These are phyloP conservation scores for Areca catechu DNA, from an alignment of 176 grass and related monocot genomes.

Conservation along the genomic window DNA sequence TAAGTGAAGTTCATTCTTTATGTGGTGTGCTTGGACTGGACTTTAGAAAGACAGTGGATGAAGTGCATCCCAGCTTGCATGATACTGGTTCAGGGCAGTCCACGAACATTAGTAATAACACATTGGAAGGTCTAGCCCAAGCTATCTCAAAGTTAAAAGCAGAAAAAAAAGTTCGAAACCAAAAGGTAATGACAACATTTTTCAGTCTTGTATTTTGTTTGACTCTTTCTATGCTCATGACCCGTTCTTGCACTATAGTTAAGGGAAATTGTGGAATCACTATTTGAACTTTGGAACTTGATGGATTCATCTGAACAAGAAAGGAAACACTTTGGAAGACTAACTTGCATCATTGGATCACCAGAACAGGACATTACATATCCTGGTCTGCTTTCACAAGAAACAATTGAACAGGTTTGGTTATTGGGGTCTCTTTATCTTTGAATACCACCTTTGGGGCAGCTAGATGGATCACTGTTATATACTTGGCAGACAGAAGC, in stretches of 20 bases:
- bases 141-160: conserved; percentile 60
- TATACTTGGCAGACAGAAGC: conserved; percentile 46
- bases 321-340: conserved; percentile 46
- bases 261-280: conserved; percentile 64
- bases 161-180: conserved; percentile 53
- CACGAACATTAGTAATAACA: conserved; percentile 72
- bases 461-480: background rate
- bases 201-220: conserved; percentile 7
- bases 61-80: conserved; percentile 88
- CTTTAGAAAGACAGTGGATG: conserved; percentile 62
- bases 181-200: conserved; percentile 47
- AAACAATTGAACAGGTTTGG: conserved; percentile 75
- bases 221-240: conserved; percentile 2
- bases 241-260: conserved; percentile 36
- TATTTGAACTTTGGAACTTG: conserved; percentile 87
- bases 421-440: background rate
- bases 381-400: conserved; percentile 46
- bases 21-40: conserved; percentile 76
- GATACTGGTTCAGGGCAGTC: conserved; percentile 51
- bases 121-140: conserved; percentile 61
- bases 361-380: conserved; percentile 64
- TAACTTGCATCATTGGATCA: conserved; percentile 48
- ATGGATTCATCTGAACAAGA: conserved; percentile 91
- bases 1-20: conserved; percentile 84
- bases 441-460: too few species aligned